A percentile compares a stretch with the other conserved stretches of the same genome.
Conservation (phyloP, 768 basidiomycete species). For the Chalciporus piperatus region DNA sequence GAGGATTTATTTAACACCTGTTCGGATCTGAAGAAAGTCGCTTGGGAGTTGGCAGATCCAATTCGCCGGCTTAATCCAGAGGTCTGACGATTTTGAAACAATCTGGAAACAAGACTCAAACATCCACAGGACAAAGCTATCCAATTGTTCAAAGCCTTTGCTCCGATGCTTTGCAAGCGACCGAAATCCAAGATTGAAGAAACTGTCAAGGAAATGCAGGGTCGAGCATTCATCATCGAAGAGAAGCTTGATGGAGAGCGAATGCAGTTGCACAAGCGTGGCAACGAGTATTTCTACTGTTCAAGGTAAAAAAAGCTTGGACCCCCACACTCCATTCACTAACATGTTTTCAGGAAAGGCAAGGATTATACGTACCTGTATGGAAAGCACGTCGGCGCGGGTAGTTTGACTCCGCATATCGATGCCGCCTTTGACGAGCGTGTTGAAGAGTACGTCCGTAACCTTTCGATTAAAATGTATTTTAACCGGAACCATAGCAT, state of each 20-base stretch:
- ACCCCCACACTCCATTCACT: not conserved
- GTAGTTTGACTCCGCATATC: constrained; percentile 88
- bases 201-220: constrained; percentile 81
- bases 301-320: constrained; percentile 58
- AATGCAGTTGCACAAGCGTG: constrained; percentile 92
- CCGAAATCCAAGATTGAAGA: constrained; percentile 79
- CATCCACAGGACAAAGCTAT: constrained; percentile 73
- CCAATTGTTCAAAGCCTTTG: constrained; percentile 81
- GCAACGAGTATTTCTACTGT: constrained; percentile 89
- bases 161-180: constrained; percentile 94
- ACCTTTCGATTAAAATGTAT: not conserved
- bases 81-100: constrained; percentile 28
- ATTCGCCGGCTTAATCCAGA: constrained; percentile 59
- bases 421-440: constrained; percentile 69
- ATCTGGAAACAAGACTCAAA: constrained; percentile 4
- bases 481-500: constrained; percentile 49
- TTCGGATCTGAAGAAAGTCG: constrained; percentile 92
- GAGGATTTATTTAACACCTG: constrained; percentile 94
- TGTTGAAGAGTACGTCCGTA: constrained; percentile 69
- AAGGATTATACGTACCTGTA: constrained; percentile 92
- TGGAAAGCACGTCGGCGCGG: constrained; percentile 76
- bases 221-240: constrained; percentile 81
- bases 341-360: constrained; percentile 59
- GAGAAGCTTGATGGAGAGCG: constrained; percentile 98
- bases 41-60: constrained; percentile 84